Percentiles rank a stretch among this genome's conserved stretches.
Conservation (phyloP, 2,329 filamentous ascomycete species). For the Aureobasidium sp. region DNA sequence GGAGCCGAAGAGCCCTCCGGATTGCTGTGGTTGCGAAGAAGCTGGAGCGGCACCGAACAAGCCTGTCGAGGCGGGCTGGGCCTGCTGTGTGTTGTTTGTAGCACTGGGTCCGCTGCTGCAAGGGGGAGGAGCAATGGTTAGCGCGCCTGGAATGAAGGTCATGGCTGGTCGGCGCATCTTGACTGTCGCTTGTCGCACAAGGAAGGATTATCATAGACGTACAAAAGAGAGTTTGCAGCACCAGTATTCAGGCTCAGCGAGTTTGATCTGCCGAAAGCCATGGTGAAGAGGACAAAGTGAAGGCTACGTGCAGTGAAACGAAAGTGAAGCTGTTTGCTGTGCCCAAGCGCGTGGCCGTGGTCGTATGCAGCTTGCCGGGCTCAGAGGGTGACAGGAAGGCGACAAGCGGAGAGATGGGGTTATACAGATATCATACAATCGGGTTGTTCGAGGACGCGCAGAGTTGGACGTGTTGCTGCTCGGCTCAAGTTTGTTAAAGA, state of each 20-base stretch:
- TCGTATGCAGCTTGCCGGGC: background rate
- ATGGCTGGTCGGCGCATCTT: background rate
- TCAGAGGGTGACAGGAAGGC: background rate
- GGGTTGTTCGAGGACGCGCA: background rate
- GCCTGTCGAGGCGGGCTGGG: conserved; percentile 15
- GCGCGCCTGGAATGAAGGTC: conserved; percentile 8
- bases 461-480: background rate
- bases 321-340: conserved; percentile 1
- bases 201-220: conserved; percentile 16
- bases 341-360: background rate
- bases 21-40: conserved; percentile 20
- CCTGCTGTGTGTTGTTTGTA: conserved; percentile 6
- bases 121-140: conserved; percentile 2
- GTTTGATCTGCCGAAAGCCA: conserved; percentile 43
- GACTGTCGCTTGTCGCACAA: background rate
- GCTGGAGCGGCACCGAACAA: conserved; percentile 21
- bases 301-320: background rate
- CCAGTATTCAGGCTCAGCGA: conserved; percentile 50
- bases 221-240: conserved; percentile 35
- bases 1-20: conserved; percentile 24
- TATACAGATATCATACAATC: background rate
- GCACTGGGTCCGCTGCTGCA: background rate
- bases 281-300: conserved; percentile 12
- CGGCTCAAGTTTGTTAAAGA: background rate
- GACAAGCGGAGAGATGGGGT: background rate